Evolutionary conservation across 2,329 filamentous ascomycete species (phyloP).

Genomic region (Tolypocladium cylindrosporum): DNA sequence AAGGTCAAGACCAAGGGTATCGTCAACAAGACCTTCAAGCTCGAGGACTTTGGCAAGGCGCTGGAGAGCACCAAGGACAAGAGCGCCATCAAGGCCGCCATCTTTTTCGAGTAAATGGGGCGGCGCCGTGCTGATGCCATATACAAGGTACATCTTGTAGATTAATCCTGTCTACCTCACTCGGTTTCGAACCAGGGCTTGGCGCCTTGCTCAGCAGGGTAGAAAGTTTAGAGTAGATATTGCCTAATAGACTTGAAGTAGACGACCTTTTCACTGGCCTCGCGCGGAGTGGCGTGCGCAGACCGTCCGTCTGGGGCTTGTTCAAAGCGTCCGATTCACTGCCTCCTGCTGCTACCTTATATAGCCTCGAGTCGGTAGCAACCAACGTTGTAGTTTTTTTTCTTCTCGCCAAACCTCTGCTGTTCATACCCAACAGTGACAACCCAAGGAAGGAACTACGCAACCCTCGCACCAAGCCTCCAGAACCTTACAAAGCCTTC

Average conservation of each 20-base stretch:
- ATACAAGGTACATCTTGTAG: not conserved
- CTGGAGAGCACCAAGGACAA: slow-evolving; percentile 64
- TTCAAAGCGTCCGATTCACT: not conserved
- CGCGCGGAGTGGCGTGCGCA: not conserved
- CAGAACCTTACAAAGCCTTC: not conserved
- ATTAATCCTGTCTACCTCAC: not conserved
- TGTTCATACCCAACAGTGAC: not conserved
- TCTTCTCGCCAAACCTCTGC: not conserved
- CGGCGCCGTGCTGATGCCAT: not conserved
- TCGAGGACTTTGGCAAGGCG: slow-evolving; percentile 64
- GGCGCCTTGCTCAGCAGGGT: not conserved
- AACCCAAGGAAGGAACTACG: not conserved
- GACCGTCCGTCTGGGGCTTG: not conserved
- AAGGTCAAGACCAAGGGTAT: slow-evolving; percentile 57
- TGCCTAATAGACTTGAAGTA: not conserved
- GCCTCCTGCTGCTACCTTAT: not conserved
- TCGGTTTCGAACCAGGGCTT: not conserved
- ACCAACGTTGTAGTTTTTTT: not conserved
- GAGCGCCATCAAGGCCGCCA: slow-evolving; percentile 64
- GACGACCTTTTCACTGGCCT: not conserved
- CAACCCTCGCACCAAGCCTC: not conserved
- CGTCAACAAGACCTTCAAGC: slow-evolving; percentile 62
- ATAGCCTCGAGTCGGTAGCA: not conserved
- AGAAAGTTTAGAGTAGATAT: not conserved
- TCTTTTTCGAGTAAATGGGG: slow-evolving; percentile 50